Percentiles rank a stretch among this genome's conserved stretches.
Evolutionary conservation across 768 basidiomycete genomes (phyloP).

Genomic region (Neoboletus magnificus): DNA sequence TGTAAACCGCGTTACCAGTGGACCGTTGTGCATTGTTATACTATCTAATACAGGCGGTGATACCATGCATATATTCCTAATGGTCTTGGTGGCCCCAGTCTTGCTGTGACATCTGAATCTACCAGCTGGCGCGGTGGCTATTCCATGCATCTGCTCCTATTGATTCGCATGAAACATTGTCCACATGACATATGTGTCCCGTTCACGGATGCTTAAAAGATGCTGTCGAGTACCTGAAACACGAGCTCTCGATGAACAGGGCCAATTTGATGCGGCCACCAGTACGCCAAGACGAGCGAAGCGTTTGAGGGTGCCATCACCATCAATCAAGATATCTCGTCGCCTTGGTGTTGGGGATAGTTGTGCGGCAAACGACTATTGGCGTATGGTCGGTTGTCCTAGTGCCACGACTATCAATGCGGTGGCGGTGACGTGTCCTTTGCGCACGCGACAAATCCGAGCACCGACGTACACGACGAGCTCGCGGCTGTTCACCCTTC

Average conservation of each 20-base stretch:
- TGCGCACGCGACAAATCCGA: constrained; percentile 4
- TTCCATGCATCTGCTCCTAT: neutral
- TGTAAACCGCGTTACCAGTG: constrained; percentile 21
- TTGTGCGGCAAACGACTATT: no score
- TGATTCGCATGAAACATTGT: neutral
- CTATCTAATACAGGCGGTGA: constrained; percentile 3
- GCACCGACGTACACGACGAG: neutral
- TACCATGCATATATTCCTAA: constrained; percentile 7
- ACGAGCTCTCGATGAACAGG: neutral
- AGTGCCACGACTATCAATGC: neutral
- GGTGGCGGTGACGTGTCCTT: constrained; percentile 27
- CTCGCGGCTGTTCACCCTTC: neutral
- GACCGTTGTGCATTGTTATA: constrained; percentile 12
- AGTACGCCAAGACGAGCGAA: neutral
- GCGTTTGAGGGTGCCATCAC: no score
- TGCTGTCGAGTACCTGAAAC: neutral
- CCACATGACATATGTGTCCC: neutral
- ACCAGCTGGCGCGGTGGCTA: no score
- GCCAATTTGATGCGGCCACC: neutral
- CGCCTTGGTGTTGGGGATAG: no score
- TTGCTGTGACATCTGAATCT: neutral
- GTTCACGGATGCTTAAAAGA: neutral
- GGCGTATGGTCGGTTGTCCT: no score
- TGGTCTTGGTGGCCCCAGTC: neutral
- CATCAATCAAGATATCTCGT: no score